A percentile compares a stretch with the other conserved stretches of the same genome.
phyloP scores from a whole-genome alignment of 2,329 filamentous ascomycete genomes.

The Colletotrichum sp. region DNA sequence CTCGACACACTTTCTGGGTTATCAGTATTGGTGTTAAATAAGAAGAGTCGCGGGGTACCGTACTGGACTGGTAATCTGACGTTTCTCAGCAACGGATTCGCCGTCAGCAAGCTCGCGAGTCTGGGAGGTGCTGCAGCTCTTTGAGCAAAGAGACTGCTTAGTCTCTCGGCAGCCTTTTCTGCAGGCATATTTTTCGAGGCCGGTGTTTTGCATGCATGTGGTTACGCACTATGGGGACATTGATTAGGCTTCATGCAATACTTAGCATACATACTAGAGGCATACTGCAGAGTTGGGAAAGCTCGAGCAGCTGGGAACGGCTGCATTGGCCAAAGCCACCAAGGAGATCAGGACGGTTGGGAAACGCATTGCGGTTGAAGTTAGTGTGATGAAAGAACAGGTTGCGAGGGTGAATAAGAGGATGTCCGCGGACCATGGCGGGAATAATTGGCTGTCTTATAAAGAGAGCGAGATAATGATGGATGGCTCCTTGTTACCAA shows the following conservation, averaged over 20 bases:
- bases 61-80: not conserved
- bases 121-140: not conserved
- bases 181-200: not conserved
- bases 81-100: not conserved
- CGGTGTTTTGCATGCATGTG: not conserved
- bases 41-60: not conserved
- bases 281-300: not conserved
- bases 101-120: not conserved
- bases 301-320: not conserved
- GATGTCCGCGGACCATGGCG: not conserved
- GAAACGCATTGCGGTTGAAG: not conserved
- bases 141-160: not conserved
- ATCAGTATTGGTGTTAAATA: not conserved
- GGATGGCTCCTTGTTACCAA: not conserved
- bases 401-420: not conserved
- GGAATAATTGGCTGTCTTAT: not conserved
- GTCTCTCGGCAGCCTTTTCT: not conserved
- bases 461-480: not conserved
- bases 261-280: rapidly evolving
- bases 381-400: not conserved
- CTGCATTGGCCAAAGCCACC: not conserved
- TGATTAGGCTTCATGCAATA: not conserved
- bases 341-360: not conserved
- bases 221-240: not conserved
- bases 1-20: not conserved